phyloP scores from a whole-genome alignment of 176 grass and related monocot genomes.

The Zizania latifolia region DNA sequence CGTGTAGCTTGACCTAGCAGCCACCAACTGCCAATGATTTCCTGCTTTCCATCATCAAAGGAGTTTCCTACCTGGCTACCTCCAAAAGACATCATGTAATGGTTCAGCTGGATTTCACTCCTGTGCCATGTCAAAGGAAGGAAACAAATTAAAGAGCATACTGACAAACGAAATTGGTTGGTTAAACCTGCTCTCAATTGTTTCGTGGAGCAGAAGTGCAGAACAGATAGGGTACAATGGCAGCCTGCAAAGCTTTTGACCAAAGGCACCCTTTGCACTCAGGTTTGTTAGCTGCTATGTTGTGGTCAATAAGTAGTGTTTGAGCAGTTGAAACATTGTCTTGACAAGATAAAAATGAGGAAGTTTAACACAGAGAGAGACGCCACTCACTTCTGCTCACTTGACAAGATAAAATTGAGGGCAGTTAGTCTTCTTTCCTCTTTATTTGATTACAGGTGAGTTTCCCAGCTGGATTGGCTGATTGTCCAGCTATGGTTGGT shows the following conservation, averaged over 20 bases:
- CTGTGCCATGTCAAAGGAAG: neutral
- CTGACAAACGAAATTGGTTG: neutral
- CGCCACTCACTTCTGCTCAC: neutral
- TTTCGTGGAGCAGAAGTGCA: constrained; percentile 30
- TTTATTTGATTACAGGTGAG: neutral
- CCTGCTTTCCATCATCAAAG: neutral
- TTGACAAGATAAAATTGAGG: neutral
- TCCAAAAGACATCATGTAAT: neutral
- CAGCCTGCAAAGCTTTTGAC: neutral
- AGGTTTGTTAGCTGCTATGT: neutral
- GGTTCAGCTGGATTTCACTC: neutral
- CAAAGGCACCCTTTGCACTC: neutral
- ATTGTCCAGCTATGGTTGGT: neutral
- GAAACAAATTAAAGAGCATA: neutral
- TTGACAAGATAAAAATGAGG: neutral
- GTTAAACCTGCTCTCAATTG: constrained; percentile 22
- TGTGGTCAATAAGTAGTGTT: constrained; percentile 17
- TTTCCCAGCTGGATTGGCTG: neutral
- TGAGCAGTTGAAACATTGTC: constrained; percentile 30
- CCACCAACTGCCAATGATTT: neutral
- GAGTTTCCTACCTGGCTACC: neutral
- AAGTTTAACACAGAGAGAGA: neutral
- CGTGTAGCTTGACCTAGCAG: neutral
- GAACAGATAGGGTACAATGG: neutral
- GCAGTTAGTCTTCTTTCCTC: neutral